Evolutionary conservation across 1,284 basidiomycete species (phyloP).

Genomic region (Moesziomyces sp.): DNA sequence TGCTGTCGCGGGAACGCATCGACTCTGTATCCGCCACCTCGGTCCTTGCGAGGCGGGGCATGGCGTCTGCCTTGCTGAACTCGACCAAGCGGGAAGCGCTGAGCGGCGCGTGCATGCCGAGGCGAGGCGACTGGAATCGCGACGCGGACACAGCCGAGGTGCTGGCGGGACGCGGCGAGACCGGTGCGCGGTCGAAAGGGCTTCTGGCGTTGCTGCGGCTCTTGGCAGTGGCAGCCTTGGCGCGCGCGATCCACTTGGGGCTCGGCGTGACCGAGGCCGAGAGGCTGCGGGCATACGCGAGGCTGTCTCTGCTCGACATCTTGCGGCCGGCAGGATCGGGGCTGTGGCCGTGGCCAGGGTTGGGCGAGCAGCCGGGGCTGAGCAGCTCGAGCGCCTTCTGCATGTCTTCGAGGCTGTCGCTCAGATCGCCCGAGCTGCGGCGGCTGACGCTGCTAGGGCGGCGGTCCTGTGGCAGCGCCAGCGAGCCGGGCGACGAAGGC

Average conservation of each 20-base stretch:
- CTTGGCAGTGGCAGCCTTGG: slow-evolving; percentile 26
- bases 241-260: slow-evolving; percentile 53
- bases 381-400: slow-evolving; percentile 55
- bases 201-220: slow-evolving; percentile 18
- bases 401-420: slow-evolving; percentile 53
- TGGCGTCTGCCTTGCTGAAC: slow-evolving; percentile 16
- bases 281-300: slow-evolving; percentile 49
- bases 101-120: slow-evolving; percentile 26
- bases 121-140: slow-evolving; percentile 11
- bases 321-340: slow-evolving; percentile 21
- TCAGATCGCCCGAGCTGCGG: slow-evolving; percentile 45
- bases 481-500: slow-evolving; percentile 26
- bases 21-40: slow-evolving; percentile 1
- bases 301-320: slow-evolving; percentile 52
- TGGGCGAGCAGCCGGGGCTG: slow-evolving; percentile 46
- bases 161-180: slow-evolving; percentile 48
- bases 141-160: slow-evolving; percentile 39
- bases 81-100: slow-evolving; percentile 42
- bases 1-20: too few species aligned
- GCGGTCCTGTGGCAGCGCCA: slow-evolving; percentile 22
- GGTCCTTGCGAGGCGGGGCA: slow-evolving; percentile 14
- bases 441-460: slow-evolving; percentile 28
- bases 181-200: slow-evolving; percentile 18
- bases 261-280: slow-evolving; percentile 57
- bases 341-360: slow-evolving; percentile 24